Conservation (phyloP, 2,329 filamentous ascomycete species). For the Aspergillus cejpii region DNA sequence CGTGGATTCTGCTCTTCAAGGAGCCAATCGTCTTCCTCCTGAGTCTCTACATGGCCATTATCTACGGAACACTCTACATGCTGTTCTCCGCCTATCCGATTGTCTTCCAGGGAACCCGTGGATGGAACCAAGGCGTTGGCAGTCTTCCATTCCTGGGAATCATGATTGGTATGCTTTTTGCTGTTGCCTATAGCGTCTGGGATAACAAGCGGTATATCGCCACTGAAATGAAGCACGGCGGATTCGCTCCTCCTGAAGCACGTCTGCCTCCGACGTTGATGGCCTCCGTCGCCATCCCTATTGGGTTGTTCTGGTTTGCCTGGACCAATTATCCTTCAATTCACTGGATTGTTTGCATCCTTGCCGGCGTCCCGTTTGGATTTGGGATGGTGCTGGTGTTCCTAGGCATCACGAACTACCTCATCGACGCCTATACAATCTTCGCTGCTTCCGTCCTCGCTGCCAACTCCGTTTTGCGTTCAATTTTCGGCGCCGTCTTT, state of each 20-base stretch:
- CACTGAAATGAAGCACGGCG: conserved; percentile 18
- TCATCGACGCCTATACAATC: conserved; percentile 39
- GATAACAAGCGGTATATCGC: conserved; percentile 33
- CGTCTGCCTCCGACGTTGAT: conserved; percentile 47
- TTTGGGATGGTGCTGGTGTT: conserved; percentile 40
- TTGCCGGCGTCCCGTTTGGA: conserved; percentile 34
- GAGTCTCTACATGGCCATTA: conserved; percentile 26
- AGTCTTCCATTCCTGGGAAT: conserved; percentile 27
- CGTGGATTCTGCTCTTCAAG: conserved; percentile 44
- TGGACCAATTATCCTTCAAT: conserved; percentile 48
- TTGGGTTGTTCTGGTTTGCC: conserved; percentile 54
- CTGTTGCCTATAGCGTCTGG: conserved; percentile 33
- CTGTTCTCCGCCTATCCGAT: conserved; percentile 29
- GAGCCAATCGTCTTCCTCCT: conserved; percentile 40
- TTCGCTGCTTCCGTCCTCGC: conserved; percentile 37
- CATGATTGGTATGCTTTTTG: conserved; percentile 31
- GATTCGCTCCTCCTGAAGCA: conserved; percentile 49
- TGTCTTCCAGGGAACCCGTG: conserved; percentile 24
- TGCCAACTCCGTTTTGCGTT: conserved; percentile 41
- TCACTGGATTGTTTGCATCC: conserved; percentile 36
- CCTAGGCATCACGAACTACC: conserved; percentile 37
- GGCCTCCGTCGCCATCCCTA: conserved; percentile 46
- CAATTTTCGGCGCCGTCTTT: conserved; percentile 41
- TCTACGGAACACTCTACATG: conserved; percentile 29
- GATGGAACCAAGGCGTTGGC: conserved; percentile 26